Conservation (phyloP, 148 eudicot species). For the Amaranthus palmeri region DNA sequence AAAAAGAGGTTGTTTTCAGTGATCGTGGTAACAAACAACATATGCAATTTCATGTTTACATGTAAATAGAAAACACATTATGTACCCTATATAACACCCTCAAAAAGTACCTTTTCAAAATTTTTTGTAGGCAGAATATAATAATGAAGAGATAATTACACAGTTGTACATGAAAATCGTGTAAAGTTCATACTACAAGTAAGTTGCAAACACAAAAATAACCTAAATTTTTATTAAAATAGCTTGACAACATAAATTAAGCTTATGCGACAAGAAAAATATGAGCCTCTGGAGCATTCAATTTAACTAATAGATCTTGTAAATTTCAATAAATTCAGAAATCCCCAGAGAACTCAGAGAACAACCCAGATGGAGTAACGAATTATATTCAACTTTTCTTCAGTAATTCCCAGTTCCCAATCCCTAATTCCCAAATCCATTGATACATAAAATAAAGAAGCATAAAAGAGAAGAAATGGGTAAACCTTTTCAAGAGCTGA, state of each 20-base stretch:
- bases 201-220: neutral
- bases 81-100: too few relatives aligned
- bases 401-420: neutral
- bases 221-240: too few relatives aligned
- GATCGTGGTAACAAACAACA: too few relatives aligned
- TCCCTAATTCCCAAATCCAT: neutral
- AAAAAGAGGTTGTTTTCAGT: too few relatives aligned
- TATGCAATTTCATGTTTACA: too few relatives aligned
- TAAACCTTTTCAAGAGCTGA: conserved; percentile 68
- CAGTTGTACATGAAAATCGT: neutral
- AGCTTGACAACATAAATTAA: too few relatives aligned
- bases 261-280: too few relatives aligned
- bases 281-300: too few relatives aligned
- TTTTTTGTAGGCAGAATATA: neutral
- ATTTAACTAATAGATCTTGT: neutral
- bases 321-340: neutral
- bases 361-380: neutral
- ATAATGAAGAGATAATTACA: neutral
- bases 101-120: too few relatives aligned
- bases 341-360: conserved; percentile 15
- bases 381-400: neutral
- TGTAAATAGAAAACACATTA: too few relatives aligned
- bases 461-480: conserved; percentile 8
- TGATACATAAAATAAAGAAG: neutral
- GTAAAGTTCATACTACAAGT: neutral